Base-by-base conservation (phyloP, 169 alveolate genomes). In the Cytauxzoon felis region DNA sequence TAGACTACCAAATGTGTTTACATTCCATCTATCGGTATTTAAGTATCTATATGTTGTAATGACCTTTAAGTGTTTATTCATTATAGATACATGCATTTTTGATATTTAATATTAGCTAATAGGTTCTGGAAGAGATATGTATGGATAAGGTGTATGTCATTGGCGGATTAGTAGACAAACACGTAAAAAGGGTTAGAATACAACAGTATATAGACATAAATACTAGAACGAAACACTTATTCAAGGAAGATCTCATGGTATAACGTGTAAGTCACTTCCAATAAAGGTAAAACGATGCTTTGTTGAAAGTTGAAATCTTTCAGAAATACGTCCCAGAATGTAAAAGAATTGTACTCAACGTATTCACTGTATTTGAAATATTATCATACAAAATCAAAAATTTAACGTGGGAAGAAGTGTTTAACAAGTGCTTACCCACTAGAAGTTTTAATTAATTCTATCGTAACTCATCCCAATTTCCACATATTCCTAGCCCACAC, bases 241-340 rank as follows among this genome's bases (percentile, higher is more conserved):
- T 24, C 80, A 76, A 47, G 73, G 78, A 13, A 13, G 19, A 36
- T 21, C 49, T 4, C 68, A 58, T 38, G 80, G 73, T 13, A n/a
- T 76, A 26, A 36, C 30, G 3, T 24, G 68, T 0, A 24, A 63
- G 30, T 47, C 60, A 2, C 68, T 76, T 18, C 86, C 86, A 11
- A 43, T 76, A 16, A 45, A 53, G 73, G 86, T 76, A 27, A 53
- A 41, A 8, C 11, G 2, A 4, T 11, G 5, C 19, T n/a, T 3
- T 30, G 11, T 27, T 24, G 13, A 6, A 7, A 0, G 19, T 0
- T 16, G 19, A 42, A 1, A 4, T 18, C 5, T 1, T 40, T 11
- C 68, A 76, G 86, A 76, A 64, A 34, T 76, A 76, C 43, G 42
- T 73, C 34, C 86, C 86, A 1, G 19, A 65, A 1, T 76, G 86